phyloP scores from a whole-genome alignment of 495 filamentous ascomycete genomes.

The Cercophora newfieldiana region DNA sequence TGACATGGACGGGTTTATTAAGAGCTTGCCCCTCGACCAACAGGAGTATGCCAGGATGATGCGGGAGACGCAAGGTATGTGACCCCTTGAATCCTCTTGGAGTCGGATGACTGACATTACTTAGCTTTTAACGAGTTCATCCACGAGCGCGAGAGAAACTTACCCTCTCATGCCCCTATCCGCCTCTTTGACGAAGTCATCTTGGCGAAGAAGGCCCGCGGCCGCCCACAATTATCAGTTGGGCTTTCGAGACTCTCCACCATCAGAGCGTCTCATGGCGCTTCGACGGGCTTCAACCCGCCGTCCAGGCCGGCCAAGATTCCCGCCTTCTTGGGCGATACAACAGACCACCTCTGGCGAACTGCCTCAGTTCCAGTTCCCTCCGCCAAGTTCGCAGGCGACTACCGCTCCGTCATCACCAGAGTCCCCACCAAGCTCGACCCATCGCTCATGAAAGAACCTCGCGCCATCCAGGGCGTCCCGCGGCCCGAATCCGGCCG shows the following conservation, averaged over 20 bases:
- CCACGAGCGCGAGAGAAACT: slow-evolving; percentile 76
- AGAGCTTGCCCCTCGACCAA: slow-evolving; percentile 86
- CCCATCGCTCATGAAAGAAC: slow-evolving; percentile 82
- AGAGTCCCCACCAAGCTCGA: slow-evolving; percentile 80
- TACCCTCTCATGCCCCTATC: slow-evolving; percentile 61
- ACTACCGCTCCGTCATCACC: slow-evolving; percentile 56
- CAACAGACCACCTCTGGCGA: slow-evolving; percentile 88
- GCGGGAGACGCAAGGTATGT: slow-evolving; percentile 86
- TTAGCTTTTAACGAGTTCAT: slow-evolving; percentile 95
- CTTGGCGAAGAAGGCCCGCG: slow-evolving; percentile 87
- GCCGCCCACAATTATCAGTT: slow-evolving; percentile 53
- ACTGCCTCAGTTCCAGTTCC: slow-evolving; percentile 80
- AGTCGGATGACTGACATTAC: slow-evolving; percentile 21
- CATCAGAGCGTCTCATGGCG: slow-evolving; percentile 45
- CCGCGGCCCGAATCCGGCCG: slow-evolving; percentile 64
- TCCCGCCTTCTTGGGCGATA: slow-evolving; percentile 79
- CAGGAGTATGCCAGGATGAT: slow-evolving; percentile 85
- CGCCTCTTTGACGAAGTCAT: slow-evolving; percentile 95
- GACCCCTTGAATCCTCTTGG: not conserved
- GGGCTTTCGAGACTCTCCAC: slow-evolving; percentile 56
- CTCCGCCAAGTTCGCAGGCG: slow-evolving; percentile 69
- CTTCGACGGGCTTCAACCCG: slow-evolving; percentile 36
- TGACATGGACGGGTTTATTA: slow-evolving; percentile 91
- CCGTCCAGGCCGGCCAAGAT: slow-evolving; percentile 42
- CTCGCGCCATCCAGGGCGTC: slow-evolving; percentile 71